Conservation (phyloP, 495 filamentous ascomycete species). For the Penicillium nucicola region DNA sequence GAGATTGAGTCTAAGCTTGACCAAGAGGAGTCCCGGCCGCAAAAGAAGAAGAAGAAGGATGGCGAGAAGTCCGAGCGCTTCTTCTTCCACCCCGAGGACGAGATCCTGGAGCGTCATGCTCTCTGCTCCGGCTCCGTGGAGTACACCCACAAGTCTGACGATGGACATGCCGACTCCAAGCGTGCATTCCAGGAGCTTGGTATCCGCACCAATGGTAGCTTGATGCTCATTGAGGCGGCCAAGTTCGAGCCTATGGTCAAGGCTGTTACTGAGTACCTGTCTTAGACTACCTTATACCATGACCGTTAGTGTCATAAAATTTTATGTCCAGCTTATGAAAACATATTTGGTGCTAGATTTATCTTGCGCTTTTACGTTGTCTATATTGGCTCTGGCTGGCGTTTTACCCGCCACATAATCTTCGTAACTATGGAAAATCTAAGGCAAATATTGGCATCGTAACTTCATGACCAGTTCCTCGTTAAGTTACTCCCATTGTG, state of each 20-base stretch:
- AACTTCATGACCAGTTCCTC: conserved; percentile 16
- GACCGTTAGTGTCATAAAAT: conserved; percentile 10
- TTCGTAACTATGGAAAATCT: conserved; percentile 6
- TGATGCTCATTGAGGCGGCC: conserved; percentile 71
- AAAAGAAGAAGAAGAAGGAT: conserved; percentile 75
- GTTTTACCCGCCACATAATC: conserved; percentile 1
- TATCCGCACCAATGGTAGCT: conserved; percentile 74
- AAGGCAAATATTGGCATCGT: conserved; percentile 17
- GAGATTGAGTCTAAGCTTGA: conserved; percentile 83
- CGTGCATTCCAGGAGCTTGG: conserved; percentile 92
- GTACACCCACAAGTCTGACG: conserved; percentile 72
- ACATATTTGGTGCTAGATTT: conserved; percentile 12
- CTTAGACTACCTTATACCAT: conserved; percentile 31
- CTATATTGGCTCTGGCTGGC: background rate
- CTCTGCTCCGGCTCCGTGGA: conserved; percentile 62
- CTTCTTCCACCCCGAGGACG: conserved; percentile 98
- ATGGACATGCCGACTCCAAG: conserved; percentile 83
- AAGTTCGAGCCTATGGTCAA: conserved; percentile 67
- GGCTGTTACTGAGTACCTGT: conserved; percentile 68
- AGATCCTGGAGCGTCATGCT: conserved; percentile 75
- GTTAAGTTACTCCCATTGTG: conserved; percentile 56
- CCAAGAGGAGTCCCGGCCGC: conserved; percentile 60
- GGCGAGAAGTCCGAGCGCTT: conserved; percentile 52
- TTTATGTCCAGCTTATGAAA: conserved; percentile 30
- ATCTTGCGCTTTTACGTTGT: conserved; percentile 7